A percentile compares a stretch with the other conserved stretches of the same genome.
These are phyloP conservation scores for Pleurotus salmoneostramineus DNA, from an alignment of 768 basidiomycete genomes.

Conservation along the genomic window DNA sequence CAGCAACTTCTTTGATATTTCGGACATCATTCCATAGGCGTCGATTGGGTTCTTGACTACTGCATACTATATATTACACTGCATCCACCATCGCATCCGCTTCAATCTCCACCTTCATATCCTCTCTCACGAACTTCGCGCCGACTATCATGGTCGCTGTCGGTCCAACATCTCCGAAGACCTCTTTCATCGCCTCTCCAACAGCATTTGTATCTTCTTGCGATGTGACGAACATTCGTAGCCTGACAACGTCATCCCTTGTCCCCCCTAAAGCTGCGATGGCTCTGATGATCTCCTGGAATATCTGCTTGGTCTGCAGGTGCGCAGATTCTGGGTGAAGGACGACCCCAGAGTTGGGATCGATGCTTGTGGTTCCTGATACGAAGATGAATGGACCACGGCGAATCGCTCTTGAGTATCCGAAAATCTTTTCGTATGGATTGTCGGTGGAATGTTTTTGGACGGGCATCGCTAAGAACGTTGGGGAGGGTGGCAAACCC, in stretches of 20 bases:
- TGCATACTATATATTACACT: slow-evolving; percentile 1
- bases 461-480: not conserved
- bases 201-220: slow-evolving; percentile 35
- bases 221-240: slow-evolving; percentile 46
- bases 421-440: slow-evolving; percentile 47
- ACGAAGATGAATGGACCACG: slow-evolving; percentile 50
- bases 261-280: slow-evolving; percentile 39
- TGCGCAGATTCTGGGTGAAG: slow-evolving; percentile 41
- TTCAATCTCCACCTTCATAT: slow-evolving; percentile 56
- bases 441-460: slow-evolving; percentile 31
- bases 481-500: not conserved
- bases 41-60: not conserved
- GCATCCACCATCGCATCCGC: slow-evolving; percentile 42
- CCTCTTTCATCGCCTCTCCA: slow-evolving; percentile 37
- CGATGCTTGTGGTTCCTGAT: slow-evolving; percentile 49
- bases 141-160: slow-evolving; percentile 55
- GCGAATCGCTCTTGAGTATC: slow-evolving; percentile 49
- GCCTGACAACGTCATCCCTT: slow-evolving; percentile 38
- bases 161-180: slow-evolving; percentile 35
- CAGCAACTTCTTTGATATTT: too few relatives aligned
- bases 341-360: slow-evolving; percentile 32
- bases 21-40: too few relatives aligned
- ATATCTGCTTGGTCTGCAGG: slow-evolving; percentile 38
- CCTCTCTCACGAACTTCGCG: slow-evolving; percentile 35
- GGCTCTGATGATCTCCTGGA: slow-evolving; percentile 39